phyloP scores from a whole-genome alignment of 768 basidiomycete genomes.

The Rhizopogon salebrosus region DNA sequence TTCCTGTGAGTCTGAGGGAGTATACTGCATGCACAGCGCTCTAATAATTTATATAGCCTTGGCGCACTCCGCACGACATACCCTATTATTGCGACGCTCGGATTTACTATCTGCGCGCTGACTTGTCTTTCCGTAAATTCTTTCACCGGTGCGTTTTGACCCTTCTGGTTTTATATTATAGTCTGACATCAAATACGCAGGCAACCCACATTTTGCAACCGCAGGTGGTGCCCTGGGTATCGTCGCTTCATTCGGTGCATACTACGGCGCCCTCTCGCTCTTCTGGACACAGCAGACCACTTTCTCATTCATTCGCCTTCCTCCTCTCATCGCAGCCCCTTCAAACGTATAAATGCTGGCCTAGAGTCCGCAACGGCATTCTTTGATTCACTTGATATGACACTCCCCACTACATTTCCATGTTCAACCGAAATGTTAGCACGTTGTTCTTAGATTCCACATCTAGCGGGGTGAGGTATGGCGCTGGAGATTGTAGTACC shows the following conservation, averaged over 20 bases:
- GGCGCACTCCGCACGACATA: slow-evolving; percentile 22
- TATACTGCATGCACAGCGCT: no score
- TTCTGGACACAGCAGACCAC: slow-evolving; percentile 27
- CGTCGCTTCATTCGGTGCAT: slow-evolving; percentile 23
- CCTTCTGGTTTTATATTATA: neutral
- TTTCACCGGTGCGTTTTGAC: slow-evolving; percentile 18
- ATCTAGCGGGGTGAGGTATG: neutral
- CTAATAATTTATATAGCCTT: slow-evolving; percentile 8
- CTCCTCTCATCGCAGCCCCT: slow-evolving; percentile 15
- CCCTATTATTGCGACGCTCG: slow-evolving; percentile 18
- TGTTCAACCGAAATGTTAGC: neutral
- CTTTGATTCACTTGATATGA: neutral
- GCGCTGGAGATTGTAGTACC: neutral
- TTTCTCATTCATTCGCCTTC: slow-evolving; percentile 20
- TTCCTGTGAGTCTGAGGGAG: slow-evolving; percentile 14
- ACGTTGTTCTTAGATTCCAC: no score
- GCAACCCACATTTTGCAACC: slow-evolving; percentile 18
- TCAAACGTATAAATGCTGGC: slow-evolving; percentile 6
- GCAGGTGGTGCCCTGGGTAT: slow-evolving; percentile 22
- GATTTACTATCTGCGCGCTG: slow-evolving; percentile 18
- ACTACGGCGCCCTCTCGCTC: slow-evolving; percentile 21
- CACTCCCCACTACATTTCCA: neutral
- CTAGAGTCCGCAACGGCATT: neutral
- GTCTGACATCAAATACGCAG: slow-evolving; percentile 7
- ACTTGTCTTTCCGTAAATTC: slow-evolving; percentile 18